Percentiles rank a stretch among this genome's conserved stretches.
Conservation (phyloP, 2,329 filamentous ascomycete species). For the Drechmeria coniospora region DNA sequence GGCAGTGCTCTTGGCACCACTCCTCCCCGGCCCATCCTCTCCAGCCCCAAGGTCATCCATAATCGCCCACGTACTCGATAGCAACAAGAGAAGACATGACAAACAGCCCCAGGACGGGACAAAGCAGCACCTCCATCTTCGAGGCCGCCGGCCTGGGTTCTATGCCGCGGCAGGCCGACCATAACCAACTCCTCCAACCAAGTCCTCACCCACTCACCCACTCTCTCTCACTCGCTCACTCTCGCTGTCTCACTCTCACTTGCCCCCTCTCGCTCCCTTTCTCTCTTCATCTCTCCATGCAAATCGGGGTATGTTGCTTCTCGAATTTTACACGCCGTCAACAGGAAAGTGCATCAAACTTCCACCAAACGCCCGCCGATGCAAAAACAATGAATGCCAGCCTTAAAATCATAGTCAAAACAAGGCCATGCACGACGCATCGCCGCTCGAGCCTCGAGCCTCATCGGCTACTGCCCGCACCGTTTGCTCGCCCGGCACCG, state of each 20-base stretch:
- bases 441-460: neutral
- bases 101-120: too few relatives aligned
- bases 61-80: too few relatives aligned
- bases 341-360: slow-evolving; percentile 8
- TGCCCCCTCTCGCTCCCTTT: slow-evolving; percentile 5
- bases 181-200: slow-evolving; percentile 7
- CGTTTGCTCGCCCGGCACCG: slow-evolving; percentile 15
- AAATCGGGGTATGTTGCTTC: slow-evolving; percentile 13
- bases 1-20: too few relatives aligned
- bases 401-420: slow-evolving; percentile 5
- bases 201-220: too few relatives aligned
- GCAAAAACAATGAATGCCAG: slow-evolving; percentile 10
- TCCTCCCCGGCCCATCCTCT: too few relatives aligned
- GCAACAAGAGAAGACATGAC: too few relatives aligned
- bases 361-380: slow-evolving; percentile 12
- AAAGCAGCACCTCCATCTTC: neutral
- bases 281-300: slow-evolving; percentile 10
- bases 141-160: slow-evolving; percentile 1
- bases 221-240: too few relatives aligned
- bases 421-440: slow-evolving; percentile 2
- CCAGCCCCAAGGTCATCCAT: too few relatives aligned
- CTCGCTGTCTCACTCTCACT: too few relatives aligned
- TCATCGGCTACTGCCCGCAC: slow-evolving; percentile 10
- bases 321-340: slow-evolving; percentile 8
- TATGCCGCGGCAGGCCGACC: slow-evolving; percentile 4